Evolutionary conservation across 805 yeast genomes (phyloP).

Genomic region (Cyberlindnera lachancei): DNA sequence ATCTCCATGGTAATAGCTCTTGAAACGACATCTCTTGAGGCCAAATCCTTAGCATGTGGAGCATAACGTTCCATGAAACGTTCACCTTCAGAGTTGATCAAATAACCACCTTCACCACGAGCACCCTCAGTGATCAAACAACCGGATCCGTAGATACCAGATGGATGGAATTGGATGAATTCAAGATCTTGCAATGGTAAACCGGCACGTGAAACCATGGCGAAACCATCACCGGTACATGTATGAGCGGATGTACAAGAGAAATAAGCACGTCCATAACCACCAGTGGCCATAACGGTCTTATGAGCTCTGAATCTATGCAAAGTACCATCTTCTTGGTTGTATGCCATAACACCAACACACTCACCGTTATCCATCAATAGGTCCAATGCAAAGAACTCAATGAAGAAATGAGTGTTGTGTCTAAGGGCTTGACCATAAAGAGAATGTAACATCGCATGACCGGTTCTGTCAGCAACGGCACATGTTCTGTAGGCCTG

Average conservation of each 20-base stretch:
- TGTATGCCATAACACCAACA: constrained; percentile 95
- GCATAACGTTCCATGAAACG: constrained; percentile 99
- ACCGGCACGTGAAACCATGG: constrained; percentile 98
- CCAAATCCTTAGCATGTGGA: constrained; percentile 96
- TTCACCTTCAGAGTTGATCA: constrained; percentile 95
- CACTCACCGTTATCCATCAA: constrained; percentile 93
- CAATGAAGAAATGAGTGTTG: constrained; percentile 96
- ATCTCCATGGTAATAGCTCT: constrained; percentile 98
- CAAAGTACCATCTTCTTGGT: constrained; percentile 97
- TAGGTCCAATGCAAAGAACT: constrained; percentile 91
- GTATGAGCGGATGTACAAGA: constrained; percentile 99
- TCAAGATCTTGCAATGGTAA: constrained; percentile 96
- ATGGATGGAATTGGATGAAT: constrained; percentile 98
- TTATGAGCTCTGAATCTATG: constrained; percentile 97
- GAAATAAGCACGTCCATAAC: constrained; percentile 97
- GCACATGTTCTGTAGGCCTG: constrained; percentile 99
- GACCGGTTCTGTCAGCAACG: constrained; percentile 99
- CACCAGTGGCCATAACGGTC: constrained; percentile 97
- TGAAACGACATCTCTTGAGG: constrained; percentile 96
- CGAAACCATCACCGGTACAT: constrained; percentile 98
- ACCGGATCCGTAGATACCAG: constrained; percentile 98
- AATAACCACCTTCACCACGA: constrained; percentile 99
- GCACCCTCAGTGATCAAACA: constrained; percentile 99
- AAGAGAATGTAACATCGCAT: constrained; percentile 88
- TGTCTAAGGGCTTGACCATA: constrained; percentile 96